Evolutionary conservation across 192 early-diverging fungal genomes (phyloP).

Genomic region (Coemansia sp.): DNA sequence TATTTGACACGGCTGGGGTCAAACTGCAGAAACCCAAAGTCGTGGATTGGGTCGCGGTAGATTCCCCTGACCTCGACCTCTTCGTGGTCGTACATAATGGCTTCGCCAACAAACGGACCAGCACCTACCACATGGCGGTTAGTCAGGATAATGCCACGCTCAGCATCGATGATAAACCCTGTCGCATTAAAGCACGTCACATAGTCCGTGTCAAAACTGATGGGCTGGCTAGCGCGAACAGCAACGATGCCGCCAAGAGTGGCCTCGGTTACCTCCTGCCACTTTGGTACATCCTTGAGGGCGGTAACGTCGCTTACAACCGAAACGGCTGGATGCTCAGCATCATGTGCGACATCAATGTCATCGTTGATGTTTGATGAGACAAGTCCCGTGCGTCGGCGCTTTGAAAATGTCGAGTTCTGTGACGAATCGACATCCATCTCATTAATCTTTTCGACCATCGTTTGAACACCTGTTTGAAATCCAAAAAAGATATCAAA

Average conservation of each 20-base stretch:
- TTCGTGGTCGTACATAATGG: slow-evolving; percentile 75
- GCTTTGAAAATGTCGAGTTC: slow-evolving; percentile 10
- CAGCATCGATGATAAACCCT: slow-evolving; percentile 77
- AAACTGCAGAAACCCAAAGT: slow-evolving; percentile 82
- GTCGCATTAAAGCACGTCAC: slow-evolving; percentile 54
- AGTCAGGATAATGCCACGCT: slow-evolving; percentile 72
- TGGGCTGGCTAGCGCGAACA: slow-evolving; percentile 35
- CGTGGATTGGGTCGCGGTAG: slow-evolving; percentile 81
- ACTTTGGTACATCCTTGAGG: slow-evolving; percentile 25
- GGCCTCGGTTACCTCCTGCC: slow-evolving; percentile 37
- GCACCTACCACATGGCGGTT: slow-evolving; percentile 79
- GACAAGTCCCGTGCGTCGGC: slow-evolving; percentile 9
- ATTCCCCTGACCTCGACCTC: slow-evolving; percentile 71
- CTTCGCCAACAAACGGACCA: slow-evolving; percentile 72
- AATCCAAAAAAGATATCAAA: not conserved
- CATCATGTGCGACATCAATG: not conserved
- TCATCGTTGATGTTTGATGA: slow-evolving; percentile 3
- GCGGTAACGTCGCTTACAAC: slow-evolving; percentile 10
- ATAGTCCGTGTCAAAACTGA: slow-evolving; percentile 37
- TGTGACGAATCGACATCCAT: slow-evolving; percentile 9
- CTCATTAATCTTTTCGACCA: slow-evolving; percentile 9
- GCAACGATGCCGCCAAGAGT: slow-evolving; percentile 44
- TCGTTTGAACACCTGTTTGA: not conserved
- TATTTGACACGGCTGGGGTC: slow-evolving; percentile 69
- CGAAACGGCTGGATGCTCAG: slow-evolving; percentile 5